These are phyloP conservation scores for Trypanosomatidae sp. DNA, from an alignment of 208 protist genomes.

Conservation along the genomic window DNA sequence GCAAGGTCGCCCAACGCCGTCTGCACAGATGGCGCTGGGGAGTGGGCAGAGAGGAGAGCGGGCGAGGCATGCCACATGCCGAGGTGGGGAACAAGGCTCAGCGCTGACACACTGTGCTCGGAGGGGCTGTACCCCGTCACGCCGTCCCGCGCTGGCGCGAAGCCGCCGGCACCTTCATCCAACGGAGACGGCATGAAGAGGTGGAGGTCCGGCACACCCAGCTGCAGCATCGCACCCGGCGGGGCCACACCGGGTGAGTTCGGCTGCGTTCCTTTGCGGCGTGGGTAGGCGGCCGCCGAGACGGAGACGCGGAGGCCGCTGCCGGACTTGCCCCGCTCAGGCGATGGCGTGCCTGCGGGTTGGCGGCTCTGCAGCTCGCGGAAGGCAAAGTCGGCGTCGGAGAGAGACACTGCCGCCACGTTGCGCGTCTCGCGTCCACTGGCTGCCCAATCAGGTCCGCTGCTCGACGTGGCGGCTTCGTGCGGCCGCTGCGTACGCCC, in stretches of 20 bases:
- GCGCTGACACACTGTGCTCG: conserved; percentile 19
- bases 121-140: conserved; percentile 10
- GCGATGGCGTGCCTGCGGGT: too few species aligned
- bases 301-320: too few species aligned
- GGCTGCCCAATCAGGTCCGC: too few species aligned
- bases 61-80: conserved; percentile 23
- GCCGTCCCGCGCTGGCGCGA: conserved; percentile 9
- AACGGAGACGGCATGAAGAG: conserved; percentile 23
- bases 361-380: too few species aligned
- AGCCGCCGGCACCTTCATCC: conserved; percentile 11
- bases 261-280: neutral
- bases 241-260: neutral
- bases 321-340: too few species aligned
- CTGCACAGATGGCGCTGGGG: conserved; percentile 1
- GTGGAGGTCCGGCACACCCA: neutral
- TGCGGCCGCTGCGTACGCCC: too few species aligned
- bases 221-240: neutral
- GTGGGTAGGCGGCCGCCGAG: too few species aligned
- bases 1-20: conserved; percentile 24
- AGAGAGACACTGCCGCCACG: too few species aligned
- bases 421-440: too few species aligned
- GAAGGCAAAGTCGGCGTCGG: too few species aligned
- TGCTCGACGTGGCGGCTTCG: too few species aligned
- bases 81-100: conserved; percentile 19
- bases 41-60: conserved; percentile 8